phyloP scores from a whole-genome alignment of 1,139 yeast species.

The Scheffersomyces titani region DNA sequence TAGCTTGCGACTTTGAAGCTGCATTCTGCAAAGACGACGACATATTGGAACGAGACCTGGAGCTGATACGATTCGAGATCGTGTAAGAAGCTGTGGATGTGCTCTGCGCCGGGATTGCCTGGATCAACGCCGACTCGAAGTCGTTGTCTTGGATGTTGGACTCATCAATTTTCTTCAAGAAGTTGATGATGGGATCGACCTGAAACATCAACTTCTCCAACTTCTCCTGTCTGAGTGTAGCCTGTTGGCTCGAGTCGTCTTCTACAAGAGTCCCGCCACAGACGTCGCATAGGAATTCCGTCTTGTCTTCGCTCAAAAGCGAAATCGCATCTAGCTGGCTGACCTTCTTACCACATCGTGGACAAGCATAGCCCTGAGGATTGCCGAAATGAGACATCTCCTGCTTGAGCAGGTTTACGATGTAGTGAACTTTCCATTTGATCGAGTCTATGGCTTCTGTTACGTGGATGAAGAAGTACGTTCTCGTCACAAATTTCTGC shows the following conservation, averaged over 20 bases:
- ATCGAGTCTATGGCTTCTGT: conserved; percentile 95
- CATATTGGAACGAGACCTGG: conserved; percentile 26
- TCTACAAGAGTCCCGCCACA: conserved; percentile 79
- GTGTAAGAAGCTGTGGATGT: conserved; percentile 64
- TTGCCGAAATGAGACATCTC: conserved; percentile 81
- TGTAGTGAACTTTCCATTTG: conserved; percentile 92
- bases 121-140: conserved; percentile 76
- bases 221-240: conserved; percentile 77
- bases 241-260: conserved; percentile 86
- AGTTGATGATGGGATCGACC: conserved; percentile 83
- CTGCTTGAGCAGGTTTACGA: conserved; percentile 76
- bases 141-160: conserved; percentile 83
- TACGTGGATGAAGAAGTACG: conserved; percentile 83
- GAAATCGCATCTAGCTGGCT: conserved; percentile 88
- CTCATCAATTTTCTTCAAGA: conserved; percentile 84
- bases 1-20: conserved; percentile 58
- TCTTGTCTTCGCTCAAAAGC: conserved; percentile 72
- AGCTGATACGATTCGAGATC: conserved; percentile 34
- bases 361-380: conserved; percentile 93
- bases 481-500: conserved; percentile 67
- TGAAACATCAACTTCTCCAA: conserved; percentile 85
- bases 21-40: conserved; percentile 37
- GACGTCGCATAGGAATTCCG: conserved; percentile 80
- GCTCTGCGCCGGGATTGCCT: conserved; percentile 84
- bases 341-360: conserved; percentile 77